phyloP scores from a whole-genome alignment of 305 asterid genomes.

The Ilex paraguariensis region DNA sequence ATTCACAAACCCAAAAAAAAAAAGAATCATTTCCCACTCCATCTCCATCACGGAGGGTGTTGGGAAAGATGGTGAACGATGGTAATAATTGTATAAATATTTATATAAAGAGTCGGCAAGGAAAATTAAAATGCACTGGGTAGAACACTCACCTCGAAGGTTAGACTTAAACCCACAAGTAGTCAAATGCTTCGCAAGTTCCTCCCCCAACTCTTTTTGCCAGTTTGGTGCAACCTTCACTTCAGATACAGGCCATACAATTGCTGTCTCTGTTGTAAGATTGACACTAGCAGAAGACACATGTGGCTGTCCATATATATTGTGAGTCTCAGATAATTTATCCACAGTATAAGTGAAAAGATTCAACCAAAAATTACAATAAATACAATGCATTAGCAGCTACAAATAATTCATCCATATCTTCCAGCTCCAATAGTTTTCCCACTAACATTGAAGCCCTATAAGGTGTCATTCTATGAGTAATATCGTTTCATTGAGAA shows the following conservation, averaged over 20 bases:
- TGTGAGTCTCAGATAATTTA: background rate
- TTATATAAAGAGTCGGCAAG: too few species aligned
- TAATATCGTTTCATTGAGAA: too few species aligned
- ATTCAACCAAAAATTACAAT: background rate
- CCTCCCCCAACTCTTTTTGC: slow-evolving; percentile 82
- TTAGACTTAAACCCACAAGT: slow-evolving; percentile 82
- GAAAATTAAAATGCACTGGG: slow-evolving; percentile 7
- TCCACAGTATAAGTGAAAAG: background rate
- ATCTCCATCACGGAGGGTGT: too few species aligned
- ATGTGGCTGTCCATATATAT: slow-evolving; percentile 61
- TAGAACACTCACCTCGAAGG: slow-evolving; percentile 56
- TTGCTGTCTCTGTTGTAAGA: slow-evolving; percentile 89
- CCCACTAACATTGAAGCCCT: too few species aligned
- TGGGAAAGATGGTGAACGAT: too few species aligned
- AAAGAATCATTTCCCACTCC: too few species aligned
- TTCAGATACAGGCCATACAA: slow-evolving; percentile 85
- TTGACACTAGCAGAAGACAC: slow-evolving; percentile 92
- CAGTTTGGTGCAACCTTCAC: slow-evolving; percentile 74
- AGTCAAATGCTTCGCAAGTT: slow-evolving; percentile 93
- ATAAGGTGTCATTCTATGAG: too few species aligned
- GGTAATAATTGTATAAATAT: too few species aligned
- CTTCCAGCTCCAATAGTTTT: too few species aligned
- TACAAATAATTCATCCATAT: too few species aligned
- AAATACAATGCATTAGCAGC: too few species aligned
- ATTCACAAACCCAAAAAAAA: too few species aligned